A percentile compares a stretch with the other conserved stretches of the same genome.
Conservation (phyloP, 2,329 filamentous ascomycete species). For the Dryadomyces quercus-mongolicae region DNA sequence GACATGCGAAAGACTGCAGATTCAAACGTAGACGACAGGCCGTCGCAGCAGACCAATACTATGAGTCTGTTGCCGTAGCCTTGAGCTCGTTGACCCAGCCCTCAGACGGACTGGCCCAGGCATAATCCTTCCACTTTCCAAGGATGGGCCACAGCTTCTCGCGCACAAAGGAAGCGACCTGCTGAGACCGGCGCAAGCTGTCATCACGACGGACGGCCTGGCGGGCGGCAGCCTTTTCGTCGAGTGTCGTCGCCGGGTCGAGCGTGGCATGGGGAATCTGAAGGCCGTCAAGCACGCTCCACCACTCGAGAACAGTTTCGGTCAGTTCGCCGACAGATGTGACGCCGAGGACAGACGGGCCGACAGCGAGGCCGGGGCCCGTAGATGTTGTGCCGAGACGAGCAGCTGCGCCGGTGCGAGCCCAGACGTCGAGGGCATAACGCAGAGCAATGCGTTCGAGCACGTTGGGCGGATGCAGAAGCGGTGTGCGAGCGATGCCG, state of each 20-base stretch:
- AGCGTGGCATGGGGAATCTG: constrained; percentile 12
- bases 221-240: neutral
- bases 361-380: constrained; percentile 23
- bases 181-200: constrained; percentile 15
- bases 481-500: constrained; percentile 35
- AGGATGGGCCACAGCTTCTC: constrained; percentile 41
- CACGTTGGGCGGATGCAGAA: constrained; percentile 41
- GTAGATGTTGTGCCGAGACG: constrained; percentile 25
- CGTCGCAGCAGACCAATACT: neutral
- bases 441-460: constrained; percentile 77
- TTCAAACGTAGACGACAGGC: neutral
- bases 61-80: neutral
- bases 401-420: constrained; percentile 22
- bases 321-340: constrained; percentile 51
- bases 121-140: constrained; percentile 50
- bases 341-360: constrained; percentile 53
- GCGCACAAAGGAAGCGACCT: constrained; percentile 22
- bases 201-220: constrained; percentile 3
- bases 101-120: constrained; percentile 23
- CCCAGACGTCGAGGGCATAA: constrained; percentile 60
- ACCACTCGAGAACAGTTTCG: constrained; percentile 47
- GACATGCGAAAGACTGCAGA: neutral
- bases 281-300: constrained; percentile 35
- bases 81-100: constrained; percentile 12
- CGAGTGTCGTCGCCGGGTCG: constrained; percentile 7